Percentiles rank a stretch among this genome's conserved stretches.
Conservation (phyloP, 345 rosid species). For the Passiflora organensis region DNA sequence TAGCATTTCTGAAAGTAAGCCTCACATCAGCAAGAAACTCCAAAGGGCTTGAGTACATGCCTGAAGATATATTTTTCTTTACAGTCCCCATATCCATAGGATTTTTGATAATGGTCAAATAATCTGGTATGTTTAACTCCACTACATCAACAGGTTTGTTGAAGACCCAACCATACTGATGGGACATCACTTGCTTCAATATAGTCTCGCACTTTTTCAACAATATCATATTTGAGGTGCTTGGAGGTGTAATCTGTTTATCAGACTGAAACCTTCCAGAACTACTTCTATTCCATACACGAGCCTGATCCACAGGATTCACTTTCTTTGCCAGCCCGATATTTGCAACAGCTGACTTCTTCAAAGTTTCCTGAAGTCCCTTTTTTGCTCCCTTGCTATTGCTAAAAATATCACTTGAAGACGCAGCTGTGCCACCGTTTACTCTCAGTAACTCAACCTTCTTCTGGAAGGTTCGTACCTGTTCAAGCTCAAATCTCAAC, state of each 20-base stretch:
- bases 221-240: slow-evolving; percentile 33
- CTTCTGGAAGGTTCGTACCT: slow-evolving; percentile 9
- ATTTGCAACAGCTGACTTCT: slow-evolving; percentile 37
- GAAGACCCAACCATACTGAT: slow-evolving; percentile 42
- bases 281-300: slow-evolving; percentile 44
- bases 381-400: slow-evolving; percentile 26
- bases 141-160: slow-evolving; percentile 43
- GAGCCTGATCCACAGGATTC: slow-evolving; percentile 32
- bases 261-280: slow-evolving; percentile 52
- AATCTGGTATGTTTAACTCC: slow-evolving; percentile 32
- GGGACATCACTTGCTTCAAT: slow-evolving; percentile 35
- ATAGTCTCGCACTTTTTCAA: slow-evolving; percentile 24
- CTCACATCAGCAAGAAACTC: slow-evolving; percentile 48
- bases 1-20: slow-evolving; percentile 51
- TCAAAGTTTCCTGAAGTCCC: slow-evolving; percentile 26
- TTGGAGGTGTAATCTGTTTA: slow-evolving; percentile 33
- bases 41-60: slow-evolving; percentile 24
- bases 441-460: slow-evolving; percentile 11
- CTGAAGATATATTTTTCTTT: slow-evolving; percentile 26
- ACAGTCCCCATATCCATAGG: slow-evolving; percentile 65
- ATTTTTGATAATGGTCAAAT: slow-evolving; percentile 34
- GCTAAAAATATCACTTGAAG: slow-evolving; percentile 21
- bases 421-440: slow-evolving; percentile 1
- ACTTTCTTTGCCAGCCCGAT: slow-evolving; percentile 50
- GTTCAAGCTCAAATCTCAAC: slow-evolving; percentile 24